Evolutionary conservation across 2,329 filamentous ascomycete species (phyloP), one percentile per base, ranked within the genome.

Genomic region (Colletotrichum sojae): DNA sequence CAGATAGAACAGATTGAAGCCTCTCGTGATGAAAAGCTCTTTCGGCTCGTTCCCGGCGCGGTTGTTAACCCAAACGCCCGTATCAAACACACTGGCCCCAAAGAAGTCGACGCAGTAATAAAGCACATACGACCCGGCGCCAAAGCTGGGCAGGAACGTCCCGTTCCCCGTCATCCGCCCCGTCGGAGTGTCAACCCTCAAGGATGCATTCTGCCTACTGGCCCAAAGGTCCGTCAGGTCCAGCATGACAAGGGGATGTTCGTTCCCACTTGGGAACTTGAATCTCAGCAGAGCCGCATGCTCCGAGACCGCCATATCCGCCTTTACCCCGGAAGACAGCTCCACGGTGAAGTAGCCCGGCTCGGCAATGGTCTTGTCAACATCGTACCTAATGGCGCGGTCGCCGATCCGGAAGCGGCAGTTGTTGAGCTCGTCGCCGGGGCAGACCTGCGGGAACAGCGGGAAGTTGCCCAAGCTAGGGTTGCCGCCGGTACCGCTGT

Each of bases 281-380:
- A 91, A 89, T 4, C 83, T 82, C 74, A 90, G 91, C n/a, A 92
- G 75, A 3, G 89, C 88, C 1, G 89, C 88, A 65, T 86, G 88
- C 51, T 90, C 88, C 1, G 88, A 85, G 4, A 86, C 84, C 0
- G 89, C 89, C 84, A 90, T 90, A 67, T 90, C 86, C 0, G 86
- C 85, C 31, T 81, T 81, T 43, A 91, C 82, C 0, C 84, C 84
- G 8, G 84, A 86, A 8, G 76, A 81, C 48, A 91, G 76, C 1
- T 82, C 83, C n/a, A 91, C 82, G 13, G 83, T 80, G 74, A 91
- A 91, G 69, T 89, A 88, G 2, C 88, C 88, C 0, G 88, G 87
- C 9, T 76, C 73, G 0, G 87, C 86, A 13, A 81, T 77, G 1
- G 85, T 85, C 12, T 82, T 80, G 10, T 80, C 77, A 5, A 83